These are phyloP conservation scores for Extremus antarcticus DNA, from an alignment of 495 filamentous ascomycete genomes.

Conservation along the genomic window DNA sequence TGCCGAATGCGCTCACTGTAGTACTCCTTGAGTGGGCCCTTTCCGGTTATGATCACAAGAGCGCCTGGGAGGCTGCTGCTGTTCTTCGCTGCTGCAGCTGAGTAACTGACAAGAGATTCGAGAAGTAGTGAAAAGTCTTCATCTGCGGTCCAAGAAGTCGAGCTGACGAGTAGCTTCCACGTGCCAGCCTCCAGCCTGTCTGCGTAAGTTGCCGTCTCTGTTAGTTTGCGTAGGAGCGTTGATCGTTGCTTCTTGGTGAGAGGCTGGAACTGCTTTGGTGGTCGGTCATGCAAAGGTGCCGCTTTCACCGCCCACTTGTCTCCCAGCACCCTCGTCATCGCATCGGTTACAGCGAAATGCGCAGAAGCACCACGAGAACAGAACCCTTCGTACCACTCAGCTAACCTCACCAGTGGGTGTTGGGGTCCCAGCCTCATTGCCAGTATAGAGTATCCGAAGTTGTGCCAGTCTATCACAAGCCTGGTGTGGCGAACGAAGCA, in stretches of 20 bases:
- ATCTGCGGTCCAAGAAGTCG: constrained; percentile 92
- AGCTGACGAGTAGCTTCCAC: constrained; percentile 66
- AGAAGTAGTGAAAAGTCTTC: constrained; percentile 90
- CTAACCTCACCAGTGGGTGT: constrained; percentile 68
- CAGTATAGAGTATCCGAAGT: constrained; percentile 95
- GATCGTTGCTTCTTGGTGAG: constrained; percentile 42
- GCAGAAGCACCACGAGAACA: constrained; percentile 58
- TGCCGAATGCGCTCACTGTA: constrained; percentile 56
- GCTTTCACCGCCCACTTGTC: constrained; percentile 48
- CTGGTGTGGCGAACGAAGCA: constrained; percentile 69
- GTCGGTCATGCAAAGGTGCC: constrained; percentile 73
- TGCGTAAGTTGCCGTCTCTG: constrained; percentile 26
- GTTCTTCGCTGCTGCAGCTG: constrained; percentile 28
- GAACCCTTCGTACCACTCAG: constrained; percentile 61
- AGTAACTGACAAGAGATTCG: constrained; percentile 68
- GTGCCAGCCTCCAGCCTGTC: constrained; percentile 43
- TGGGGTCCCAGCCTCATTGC: constrained; percentile 48
- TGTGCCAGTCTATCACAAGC: constrained; percentile 96
- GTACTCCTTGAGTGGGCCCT: constrained; percentile 68
- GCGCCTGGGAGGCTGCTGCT: constrained; percentile 45
- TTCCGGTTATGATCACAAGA: constrained; percentile 84
- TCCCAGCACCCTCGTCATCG: constrained; percentile 68
- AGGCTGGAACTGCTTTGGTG: constrained; percentile 69
- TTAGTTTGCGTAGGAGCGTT: constrained; percentile 47
- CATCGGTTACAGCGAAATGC: constrained; percentile 78